phyloP scores from a whole-genome alignment of 331 rosid genomes.

The Telfairia occidentalis region DNA sequence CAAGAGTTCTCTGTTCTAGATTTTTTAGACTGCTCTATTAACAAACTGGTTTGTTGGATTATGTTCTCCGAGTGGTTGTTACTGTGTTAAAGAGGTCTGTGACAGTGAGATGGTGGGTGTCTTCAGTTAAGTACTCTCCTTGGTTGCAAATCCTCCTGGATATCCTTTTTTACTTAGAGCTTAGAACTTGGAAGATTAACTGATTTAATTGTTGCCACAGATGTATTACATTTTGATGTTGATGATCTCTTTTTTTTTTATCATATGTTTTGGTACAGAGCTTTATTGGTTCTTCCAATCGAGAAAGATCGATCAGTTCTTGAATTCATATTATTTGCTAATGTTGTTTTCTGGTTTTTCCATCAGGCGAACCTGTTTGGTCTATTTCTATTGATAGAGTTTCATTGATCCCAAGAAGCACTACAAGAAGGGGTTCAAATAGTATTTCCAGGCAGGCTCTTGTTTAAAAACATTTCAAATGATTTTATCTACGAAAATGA shows the following conservation, averaged over 20 bases:
- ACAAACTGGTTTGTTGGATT: neutral
- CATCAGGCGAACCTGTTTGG: neutral
- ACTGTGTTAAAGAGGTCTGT: neutral
- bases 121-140: too few relatives aligned
- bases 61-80: neutral
- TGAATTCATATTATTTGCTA: neutral
- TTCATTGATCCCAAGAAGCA: too few relatives aligned
- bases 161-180: neutral
- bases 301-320: neutral
- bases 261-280: too few relatives aligned
- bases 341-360: neutral
- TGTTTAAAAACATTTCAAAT: too few relatives aligned
- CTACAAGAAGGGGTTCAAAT: too few relatives aligned
- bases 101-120: neutral
- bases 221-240: too few relatives aligned
- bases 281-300: neutral
- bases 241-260: neutral
- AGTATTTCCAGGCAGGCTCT: too few relatives aligned
- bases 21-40: neutral
- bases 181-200: neutral
- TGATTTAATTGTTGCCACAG: neutral
- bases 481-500: too few relatives aligned
- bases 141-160: neutral
- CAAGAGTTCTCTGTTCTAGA: neutral
- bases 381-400: neutral